A percentile compares a stretch with the other conserved stretches of the same genome.
Conservation (phyloP, 2,329 filamentous ascomycete species). For the Fusarium setosum region DNA sequence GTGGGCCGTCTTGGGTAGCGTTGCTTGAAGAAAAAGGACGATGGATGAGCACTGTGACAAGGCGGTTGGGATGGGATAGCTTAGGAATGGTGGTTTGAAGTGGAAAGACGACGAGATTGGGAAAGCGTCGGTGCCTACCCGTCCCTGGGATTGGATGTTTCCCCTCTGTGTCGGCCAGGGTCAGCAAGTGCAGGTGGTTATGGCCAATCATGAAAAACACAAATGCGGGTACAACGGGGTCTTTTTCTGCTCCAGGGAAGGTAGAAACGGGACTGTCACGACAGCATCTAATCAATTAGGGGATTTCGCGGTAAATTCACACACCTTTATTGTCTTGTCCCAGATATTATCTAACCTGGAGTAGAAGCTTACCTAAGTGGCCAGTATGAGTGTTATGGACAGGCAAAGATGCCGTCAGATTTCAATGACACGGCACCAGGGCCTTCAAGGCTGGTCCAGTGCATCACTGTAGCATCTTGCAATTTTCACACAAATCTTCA, state of each 20-base stretch:
- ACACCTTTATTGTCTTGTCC: too few species aligned
- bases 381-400: too few species aligned
- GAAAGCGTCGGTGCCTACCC: slow-evolving; percentile 31
- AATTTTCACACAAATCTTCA: background rate
- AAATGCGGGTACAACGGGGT: background rate
- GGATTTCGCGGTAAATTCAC: too few species aligned
- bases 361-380: too few species aligned
- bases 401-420: too few species aligned
- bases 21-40: slow-evolving; percentile 17
- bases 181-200: slow-evolving; percentile 5
- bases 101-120: slow-evolving; percentile 25
- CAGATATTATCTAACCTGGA: too few species aligned
- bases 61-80: slow-evolving; percentile 8
- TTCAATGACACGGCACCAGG: too few species aligned
- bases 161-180: background rate
- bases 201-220: slow-evolving; percentile 15
- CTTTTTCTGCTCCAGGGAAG: slow-evolving; percentile 11
- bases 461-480: too few species aligned
- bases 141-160: slow-evolving; percentile 12
- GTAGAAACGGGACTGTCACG: slow-evolving; percentile 7
- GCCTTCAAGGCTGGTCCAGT: too few species aligned
- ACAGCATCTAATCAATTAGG: background rate
- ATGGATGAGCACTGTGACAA: slow-evolving; percentile 13
- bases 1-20: slow-evolving; percentile 30
- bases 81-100: slow-evolving; percentile 16